Percentiles rank a stretch among this genome's conserved stretches.
phyloP scores from a whole-genome alignment of 1,284 basidiomycete species.

The Apiotrichum akiyoshidainum region DNA sequence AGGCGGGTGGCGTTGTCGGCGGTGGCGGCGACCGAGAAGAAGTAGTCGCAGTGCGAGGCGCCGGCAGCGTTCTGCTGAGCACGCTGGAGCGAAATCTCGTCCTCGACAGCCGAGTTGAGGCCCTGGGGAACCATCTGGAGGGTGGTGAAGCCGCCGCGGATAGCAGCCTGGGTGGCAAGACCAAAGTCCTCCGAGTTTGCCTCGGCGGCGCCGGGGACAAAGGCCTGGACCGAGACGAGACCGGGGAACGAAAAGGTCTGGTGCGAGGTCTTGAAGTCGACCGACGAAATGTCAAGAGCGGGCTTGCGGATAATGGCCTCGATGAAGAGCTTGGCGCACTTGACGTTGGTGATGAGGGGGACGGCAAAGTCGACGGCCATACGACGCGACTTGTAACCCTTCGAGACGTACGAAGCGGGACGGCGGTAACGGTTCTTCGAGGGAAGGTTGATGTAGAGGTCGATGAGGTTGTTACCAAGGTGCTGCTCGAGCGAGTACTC shows the following conservation, averaged over 20 bases:
- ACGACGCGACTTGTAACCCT: constrained; percentile 92
- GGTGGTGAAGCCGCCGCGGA: constrained; percentile 83
- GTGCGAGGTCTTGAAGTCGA: constrained; percentile 95
- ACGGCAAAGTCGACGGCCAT: constrained; percentile 99
- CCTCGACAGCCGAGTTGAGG: constrained; percentile 61
- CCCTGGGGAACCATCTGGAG: constrained; percentile 74
- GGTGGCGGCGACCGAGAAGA: constrained; percentile 73
- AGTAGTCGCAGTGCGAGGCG: constrained; percentile 78
- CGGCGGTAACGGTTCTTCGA: constrained; percentile 98
- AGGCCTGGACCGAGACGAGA: constrained; percentile 81
- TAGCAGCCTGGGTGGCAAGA: constrained; percentile 70
- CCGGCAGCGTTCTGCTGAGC: constrained; percentile 64
- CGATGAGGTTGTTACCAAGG: constrained; percentile 90
- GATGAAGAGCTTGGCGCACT: constrained; percentile 95
- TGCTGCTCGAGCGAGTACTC: constrained; percentile 95
- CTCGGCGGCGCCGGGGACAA: constrained; percentile 69
- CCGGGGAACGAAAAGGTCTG: constrained; percentile 88
- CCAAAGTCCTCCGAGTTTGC: constrained; percentile 63
- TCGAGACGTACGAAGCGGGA: constrained; percentile 93
- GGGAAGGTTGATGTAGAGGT: constrained; percentile 98
- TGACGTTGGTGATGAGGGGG: constrained; percentile 96
- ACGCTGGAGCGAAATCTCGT: constrained; percentile 65
- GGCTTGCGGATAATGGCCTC: constrained; percentile 91
- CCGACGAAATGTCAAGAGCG: constrained; percentile 74
- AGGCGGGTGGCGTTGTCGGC: constrained; percentile 64